Evolutionary conservation across 2,329 filamentous ascomycete genomes (phyloP).

Genomic region (Acrodontium crateriforme): DNA sequence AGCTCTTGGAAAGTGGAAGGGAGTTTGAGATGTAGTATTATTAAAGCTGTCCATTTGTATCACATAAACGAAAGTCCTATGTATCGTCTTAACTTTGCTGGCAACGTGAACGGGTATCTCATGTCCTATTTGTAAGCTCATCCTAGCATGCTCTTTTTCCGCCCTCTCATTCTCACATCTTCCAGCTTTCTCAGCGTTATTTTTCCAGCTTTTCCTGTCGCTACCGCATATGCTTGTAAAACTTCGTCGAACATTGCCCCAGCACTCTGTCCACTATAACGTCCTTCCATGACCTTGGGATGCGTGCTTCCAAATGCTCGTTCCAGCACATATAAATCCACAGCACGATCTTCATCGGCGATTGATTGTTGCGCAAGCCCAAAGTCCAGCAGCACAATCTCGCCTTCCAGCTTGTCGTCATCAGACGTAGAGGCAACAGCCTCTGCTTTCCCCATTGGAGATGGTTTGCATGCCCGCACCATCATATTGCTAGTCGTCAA

Average conservation of each 20-base stretch:
- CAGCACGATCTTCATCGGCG: conserved; percentile 76
- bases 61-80: no score
- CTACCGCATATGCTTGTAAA: conserved; percentile 57
- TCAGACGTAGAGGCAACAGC: not conserved
- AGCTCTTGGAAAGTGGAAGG: conserved; percentile 21
- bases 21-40: no score
- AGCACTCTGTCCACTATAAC: no score
- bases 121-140: no score
- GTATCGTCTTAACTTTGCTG: no score
- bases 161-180: conserved; percentile 81
- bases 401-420: conserved; percentile 40
- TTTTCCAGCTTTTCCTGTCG: conserved; percentile 56
- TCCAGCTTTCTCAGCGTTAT: conserved; percentile 70
- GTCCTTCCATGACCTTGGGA: conserved; percentile 62
- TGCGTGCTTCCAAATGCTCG: conserved; percentile 91
- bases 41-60: no score
- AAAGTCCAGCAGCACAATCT: conserved; percentile 87
- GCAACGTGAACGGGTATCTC: no score
- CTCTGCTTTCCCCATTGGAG: not conserved
- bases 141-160: conserved; percentile 95
- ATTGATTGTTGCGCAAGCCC: conserved; percentile 70
- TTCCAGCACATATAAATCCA: conserved; percentile 92
- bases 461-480: conserved; percentile 35
- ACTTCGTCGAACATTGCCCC: conserved; percentile 69
- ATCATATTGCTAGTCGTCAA: conserved; percentile 97